Evolutionary conservation across 2,329 filamentous ascomycete species (phyloP).

Genomic region (Pochonia chlamydosporia): DNA sequence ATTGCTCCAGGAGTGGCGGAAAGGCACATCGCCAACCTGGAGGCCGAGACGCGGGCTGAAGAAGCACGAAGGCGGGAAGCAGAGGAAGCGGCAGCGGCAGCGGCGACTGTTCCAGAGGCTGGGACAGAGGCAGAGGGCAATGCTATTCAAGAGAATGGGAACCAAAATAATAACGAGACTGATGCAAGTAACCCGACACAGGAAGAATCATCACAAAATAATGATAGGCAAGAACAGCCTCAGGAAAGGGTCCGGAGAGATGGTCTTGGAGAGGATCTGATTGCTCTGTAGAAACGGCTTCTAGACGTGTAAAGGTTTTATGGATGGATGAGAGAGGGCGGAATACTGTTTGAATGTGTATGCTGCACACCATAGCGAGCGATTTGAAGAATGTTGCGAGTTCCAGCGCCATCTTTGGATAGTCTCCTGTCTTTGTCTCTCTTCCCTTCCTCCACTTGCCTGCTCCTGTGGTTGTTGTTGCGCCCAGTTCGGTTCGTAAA

Average conservation of each 20-base stretch:
- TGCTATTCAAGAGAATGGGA: slow-evolving; percentile 4
- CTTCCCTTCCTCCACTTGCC: no score
- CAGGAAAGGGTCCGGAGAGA: neutral
- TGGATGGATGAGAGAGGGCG: neutral
- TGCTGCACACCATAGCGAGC: neutral
- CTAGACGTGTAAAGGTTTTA: neutral
- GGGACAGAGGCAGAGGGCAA: slow-evolving; percentile 18
- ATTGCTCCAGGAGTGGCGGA: slow-evolving; percentile 61
- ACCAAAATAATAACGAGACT: neutral
- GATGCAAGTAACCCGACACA: slow-evolving; percentile 4
- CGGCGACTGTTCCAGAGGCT: slow-evolving; percentile 25
- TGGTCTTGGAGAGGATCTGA: slow-evolving; percentile 2
- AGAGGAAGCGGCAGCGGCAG: slow-evolving; percentile 31
- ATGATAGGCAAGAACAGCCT: neutral
- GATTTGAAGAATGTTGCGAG: neutral
- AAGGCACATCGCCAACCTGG: slow-evolving; percentile 55
- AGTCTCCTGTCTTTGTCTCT: no score
- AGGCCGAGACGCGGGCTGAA: slow-evolving; percentile 42
- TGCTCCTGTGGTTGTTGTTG: no score
- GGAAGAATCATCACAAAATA: slow-evolving; percentile 5
- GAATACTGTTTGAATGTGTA: neutral
- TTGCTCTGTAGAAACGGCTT: slow-evolving; percentile 5
- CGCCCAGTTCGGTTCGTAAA: no score
- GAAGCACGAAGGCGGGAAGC: slow-evolving; percentile 37
- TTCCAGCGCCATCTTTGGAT: neutral